Evolutionary conservation across 2,329 filamentous ascomycete genomes (phyloP), one percentile per base, ranked within the genome.

Genomic region (Stagonosporopsis cucurbitacearum): DNA sequence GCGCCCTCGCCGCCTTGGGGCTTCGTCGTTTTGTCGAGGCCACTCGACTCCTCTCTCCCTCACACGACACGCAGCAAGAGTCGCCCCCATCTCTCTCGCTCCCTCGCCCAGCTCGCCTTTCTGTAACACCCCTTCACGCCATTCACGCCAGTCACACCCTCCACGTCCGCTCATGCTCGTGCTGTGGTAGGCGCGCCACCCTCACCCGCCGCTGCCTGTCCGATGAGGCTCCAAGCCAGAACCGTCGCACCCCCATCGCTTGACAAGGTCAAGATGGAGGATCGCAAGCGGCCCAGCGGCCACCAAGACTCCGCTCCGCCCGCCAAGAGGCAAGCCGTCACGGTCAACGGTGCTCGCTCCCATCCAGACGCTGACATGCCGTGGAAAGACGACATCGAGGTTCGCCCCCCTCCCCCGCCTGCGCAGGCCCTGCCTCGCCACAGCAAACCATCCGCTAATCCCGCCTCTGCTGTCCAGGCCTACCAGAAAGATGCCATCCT

Each of bases 401-500:
- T 89, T 79, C 86, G 92, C 85, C 72, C 76, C 76, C 68, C 65
- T 52, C 61, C 33, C 48, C 57, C 26, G 26, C 26, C 6, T 11
- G 3, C 63, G 58, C 52, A 54, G 58, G 48, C 51, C 44, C 55
- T 58, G 60, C 55, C 40, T 50, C 63, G 58, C 63, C 63, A 55
- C 50, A 42, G 58, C 45, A 49, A 6, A 7, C 66, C 51, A 58
- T n/a, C n/a, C 68, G 71, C 69, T 71, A 73, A 76, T 59, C 36
- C 57, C 59, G 49, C 52, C 57, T 11, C 9, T 50, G 23, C 22
- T 49, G 58, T 76, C 68, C 77, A 96, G 92, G 87, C 89, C 73
- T 95, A 90, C 71, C 90, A 94, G 79, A 99, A 98, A 80, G 95
- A 96, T 80, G 95, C 95, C 62, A 96, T 99, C 74, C 89, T 91